Evolutionary conservation across 75 land plant species (phyloP).

Genomic region (Azolla pinnata): DNA sequence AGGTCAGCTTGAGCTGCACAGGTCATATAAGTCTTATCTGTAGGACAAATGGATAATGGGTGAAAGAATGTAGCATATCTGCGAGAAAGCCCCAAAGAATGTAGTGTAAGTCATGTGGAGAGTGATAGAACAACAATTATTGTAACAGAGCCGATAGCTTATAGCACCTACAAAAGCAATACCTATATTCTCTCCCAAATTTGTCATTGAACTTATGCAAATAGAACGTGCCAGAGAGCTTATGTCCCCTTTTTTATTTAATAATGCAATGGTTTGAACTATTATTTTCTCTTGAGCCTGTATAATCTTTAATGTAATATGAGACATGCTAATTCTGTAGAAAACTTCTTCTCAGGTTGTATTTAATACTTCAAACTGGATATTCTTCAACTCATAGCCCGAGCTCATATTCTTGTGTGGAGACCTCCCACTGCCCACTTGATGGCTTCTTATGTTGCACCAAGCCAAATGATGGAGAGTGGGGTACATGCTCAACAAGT

Average conservation of each 20-base stretch:
- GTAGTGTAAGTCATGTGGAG: too few relatives aligned
- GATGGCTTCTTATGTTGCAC: constrained; percentile 5
- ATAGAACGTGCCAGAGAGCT: too few relatives aligned
- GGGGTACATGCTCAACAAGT: not conserved
- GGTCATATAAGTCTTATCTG: too few relatives aligned
- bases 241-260: not conserved
- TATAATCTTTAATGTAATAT: not conserved
- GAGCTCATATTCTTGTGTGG: not conserved
- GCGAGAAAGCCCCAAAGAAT: too few relatives aligned
- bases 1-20: too few relatives aligned
- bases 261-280: not conserved
- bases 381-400: constrained; percentile 1
- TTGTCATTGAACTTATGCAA: too few relatives aligned
- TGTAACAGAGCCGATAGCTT: too few relatives aligned
- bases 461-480: constrained; percentile 2
- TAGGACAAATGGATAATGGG: too few relatives aligned
- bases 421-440: not conserved
- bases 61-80: too few relatives aligned
- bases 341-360: too few relatives aligned
- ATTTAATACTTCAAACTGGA: not conserved
- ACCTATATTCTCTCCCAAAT: not conserved
- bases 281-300: not conserved
- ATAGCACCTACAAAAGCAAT: not conserved
- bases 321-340: too few relatives aligned
- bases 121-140: too few relatives aligned